phyloP scores from a whole-genome alignment of 192 early-diverging fungal genomes.

The Podochytrium sp. region DNA sequence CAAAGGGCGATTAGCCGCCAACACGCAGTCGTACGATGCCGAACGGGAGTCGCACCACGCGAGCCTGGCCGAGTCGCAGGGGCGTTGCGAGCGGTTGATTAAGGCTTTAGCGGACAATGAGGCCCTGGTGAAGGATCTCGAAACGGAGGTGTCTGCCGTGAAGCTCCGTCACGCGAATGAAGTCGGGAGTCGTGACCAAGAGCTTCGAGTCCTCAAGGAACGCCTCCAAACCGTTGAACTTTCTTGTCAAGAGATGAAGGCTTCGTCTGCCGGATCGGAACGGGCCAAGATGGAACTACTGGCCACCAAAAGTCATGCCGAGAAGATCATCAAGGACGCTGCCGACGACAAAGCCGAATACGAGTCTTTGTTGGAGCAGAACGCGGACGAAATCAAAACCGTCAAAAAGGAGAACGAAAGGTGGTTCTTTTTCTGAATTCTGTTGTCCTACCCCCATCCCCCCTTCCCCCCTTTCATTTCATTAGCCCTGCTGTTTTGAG shows the following conservation, averaged over 20 bases:
- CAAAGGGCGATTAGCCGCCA: background rate
- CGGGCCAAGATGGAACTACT: background rate
- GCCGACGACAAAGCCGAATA: background rate
- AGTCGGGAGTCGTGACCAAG: background rate
- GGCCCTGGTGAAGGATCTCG: background rate
- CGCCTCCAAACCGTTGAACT: background rate
- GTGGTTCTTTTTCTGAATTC: constrained; percentile 2
- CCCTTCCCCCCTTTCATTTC: background rate
- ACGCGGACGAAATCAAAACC: background rate
- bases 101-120: background rate
- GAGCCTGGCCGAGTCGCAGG: background rate
- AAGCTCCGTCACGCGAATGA: constrained; percentile 10
- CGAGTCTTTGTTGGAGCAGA: background rate
- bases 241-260: background rate
- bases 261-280: background rate
- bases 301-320: background rate
- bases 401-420: constrained; percentile 17
- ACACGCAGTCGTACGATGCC: background rate
- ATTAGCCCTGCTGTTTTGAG: background rate
- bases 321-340: background rate
- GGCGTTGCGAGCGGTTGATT: background rate
- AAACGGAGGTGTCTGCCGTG: background rate
- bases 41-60: background rate
- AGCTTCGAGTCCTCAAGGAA: constrained; percentile 6
- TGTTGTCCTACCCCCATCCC: background rate